These are phyloP conservation scores for Pseudogymnoascus verrucosus DNA, from an alignment of 2,329 filamentous ascomycete genomes.

Conservation along the genomic window DNA sequence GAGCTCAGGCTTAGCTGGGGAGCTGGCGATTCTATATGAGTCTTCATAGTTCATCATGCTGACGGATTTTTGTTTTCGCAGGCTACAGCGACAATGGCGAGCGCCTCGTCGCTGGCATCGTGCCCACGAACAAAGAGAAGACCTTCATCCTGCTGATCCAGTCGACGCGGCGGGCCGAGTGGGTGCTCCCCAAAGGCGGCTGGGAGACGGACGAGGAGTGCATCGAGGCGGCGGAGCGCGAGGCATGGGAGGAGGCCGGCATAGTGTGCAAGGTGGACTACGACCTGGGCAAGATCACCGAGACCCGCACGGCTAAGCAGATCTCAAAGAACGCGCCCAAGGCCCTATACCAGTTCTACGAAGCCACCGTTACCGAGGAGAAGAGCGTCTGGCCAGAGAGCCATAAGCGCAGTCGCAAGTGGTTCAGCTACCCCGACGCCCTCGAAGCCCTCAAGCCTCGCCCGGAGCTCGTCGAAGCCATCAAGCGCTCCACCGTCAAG, in stretches of 20 bases:
- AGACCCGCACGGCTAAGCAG: constrained; percentile 73
- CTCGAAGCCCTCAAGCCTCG: constrained; percentile 65
- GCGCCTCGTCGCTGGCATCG: constrained; percentile 88
- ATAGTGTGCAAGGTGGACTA: constrained; percentile 77
- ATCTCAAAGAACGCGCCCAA: constrained; percentile 53
- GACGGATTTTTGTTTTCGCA: constrained; percentile 35
- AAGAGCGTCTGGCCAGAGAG: constrained; percentile 87
- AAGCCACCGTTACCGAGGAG: constrained; percentile 80
- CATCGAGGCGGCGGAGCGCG: constrained; percentile 73
- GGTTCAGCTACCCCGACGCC: constrained; percentile 84
- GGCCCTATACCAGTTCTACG: constrained; percentile 71
- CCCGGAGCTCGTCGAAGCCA: constrained; percentile 81
- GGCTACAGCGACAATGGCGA: constrained; percentile 90
- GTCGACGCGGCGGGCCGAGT: constrained; percentile 73
- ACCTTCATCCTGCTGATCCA: constrained; percentile 80
- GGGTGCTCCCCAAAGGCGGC: constrained; percentile 95
- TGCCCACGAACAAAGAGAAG: constrained; percentile 80
- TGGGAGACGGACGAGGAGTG: constrained; percentile 95
- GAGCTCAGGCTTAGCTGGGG: background rate
- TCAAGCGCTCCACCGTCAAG: constrained; percentile 55
- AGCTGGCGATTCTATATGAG: constrained; percentile 16
- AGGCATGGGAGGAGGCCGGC: constrained; percentile 97
- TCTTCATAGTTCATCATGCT: constrained; percentile 18
- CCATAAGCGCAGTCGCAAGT: constrained; percentile 82
- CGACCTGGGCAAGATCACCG: constrained; percentile 78